Evolutionary conservation across 1,284 basidiomycete species (phyloP).

Genomic region (Ceratobasidium papillatum): DNA sequence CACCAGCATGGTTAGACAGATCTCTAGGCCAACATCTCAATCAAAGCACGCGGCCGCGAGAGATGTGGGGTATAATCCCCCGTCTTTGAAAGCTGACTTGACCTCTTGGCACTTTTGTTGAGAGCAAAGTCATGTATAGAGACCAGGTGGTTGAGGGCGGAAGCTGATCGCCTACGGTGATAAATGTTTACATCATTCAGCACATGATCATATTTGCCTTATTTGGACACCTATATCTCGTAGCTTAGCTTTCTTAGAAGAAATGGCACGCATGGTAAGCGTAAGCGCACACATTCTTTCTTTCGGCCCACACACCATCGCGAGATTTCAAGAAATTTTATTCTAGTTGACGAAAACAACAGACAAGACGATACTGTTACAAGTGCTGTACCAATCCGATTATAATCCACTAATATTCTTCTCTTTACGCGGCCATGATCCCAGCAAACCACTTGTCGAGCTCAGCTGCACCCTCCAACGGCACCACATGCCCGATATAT

Average conservation of each 20-base stretch:
- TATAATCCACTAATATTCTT: background rate
- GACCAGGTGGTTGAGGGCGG: background rate
- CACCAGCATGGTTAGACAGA: too few species aligned
- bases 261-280: background rate
- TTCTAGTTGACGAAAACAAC: background rate
- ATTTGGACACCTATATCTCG: background rate
- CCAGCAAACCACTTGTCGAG: constrained; percentile 63
- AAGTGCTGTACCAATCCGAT: background rate
- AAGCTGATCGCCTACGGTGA: background rate
- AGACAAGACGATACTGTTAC: constrained; percentile 4
- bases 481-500: constrained; percentile 68
- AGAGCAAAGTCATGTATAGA: background rate
- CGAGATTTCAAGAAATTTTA: background rate
- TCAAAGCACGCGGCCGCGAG: too few species aligned
- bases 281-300: background rate
- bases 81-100: too few species aligned
- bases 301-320: background rate
- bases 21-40: too few species aligned
- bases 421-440: constrained; percentile 50
- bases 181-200: background rate
- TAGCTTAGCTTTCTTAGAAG: background rate
- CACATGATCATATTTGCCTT: background rate
- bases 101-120: background rate
- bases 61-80: too few species aligned
- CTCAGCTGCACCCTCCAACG: constrained; percentile 58